Percentiles rank a stretch among this genome's conserved stretches.
phyloP scores from a whole-genome alignment of 345 rosid species.

The Brassica juncea region DNA sequence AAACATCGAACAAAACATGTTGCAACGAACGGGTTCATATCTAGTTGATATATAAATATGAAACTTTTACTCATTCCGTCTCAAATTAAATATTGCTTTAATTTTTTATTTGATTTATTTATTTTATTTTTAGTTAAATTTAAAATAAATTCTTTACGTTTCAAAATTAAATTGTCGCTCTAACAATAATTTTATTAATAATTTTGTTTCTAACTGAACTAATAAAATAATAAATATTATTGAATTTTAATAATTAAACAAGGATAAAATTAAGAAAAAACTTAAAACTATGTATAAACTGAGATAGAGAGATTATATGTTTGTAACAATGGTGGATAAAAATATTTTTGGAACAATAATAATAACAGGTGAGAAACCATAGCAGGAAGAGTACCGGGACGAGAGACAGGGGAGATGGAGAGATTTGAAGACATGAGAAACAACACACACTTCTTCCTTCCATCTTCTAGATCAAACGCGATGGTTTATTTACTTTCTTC shows the following conservation, averaged over 20 bases:
- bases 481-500: too few relatives aligned
- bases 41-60: neutral
- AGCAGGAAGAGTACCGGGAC: constrained; percentile 5
- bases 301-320: neutral
- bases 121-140: too few relatives aligned
- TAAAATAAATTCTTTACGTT: too few relatives aligned
- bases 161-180: neutral
- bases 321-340: neutral
- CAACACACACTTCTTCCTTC: neutral
- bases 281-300: neutral
- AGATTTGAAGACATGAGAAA: neutral
- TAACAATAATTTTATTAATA: too few relatives aligned
- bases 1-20: too few relatives aligned
- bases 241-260: neutral
- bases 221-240: neutral
- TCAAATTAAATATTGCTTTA: neutral
- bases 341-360: neutral
- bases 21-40: too few relatives aligned
- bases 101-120: too few relatives aligned
- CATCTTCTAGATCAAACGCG: neutral
- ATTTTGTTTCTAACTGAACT: neutral
- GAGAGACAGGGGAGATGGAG: neutral
- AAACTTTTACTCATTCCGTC: neutral
- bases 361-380: neutral
- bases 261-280: neutral